phyloP scores from a whole-genome alignment of 2,329 filamentous ascomycete genomes.

The Fusarium vanettenii region DNA sequence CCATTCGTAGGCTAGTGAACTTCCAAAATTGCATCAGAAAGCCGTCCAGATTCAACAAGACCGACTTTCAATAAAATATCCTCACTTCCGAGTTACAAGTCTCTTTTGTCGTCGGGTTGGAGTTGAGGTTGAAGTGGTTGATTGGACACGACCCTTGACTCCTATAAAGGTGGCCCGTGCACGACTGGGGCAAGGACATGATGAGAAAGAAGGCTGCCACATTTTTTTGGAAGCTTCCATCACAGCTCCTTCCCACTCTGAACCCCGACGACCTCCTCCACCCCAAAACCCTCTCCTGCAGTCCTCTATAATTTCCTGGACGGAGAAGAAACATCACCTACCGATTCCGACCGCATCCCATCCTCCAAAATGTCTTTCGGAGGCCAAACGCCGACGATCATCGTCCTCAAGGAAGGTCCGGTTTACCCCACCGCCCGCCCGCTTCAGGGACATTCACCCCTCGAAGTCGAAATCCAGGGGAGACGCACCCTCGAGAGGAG shows the following conservation, averaged over 20 bases:
- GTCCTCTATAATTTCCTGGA: constrained; percentile 8
- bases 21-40: not conserved
- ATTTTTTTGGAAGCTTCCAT: constrained; percentile 62
- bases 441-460: constrained; percentile 35
- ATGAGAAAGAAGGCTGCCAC: constrained; percentile 56
- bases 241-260: constrained; percentile 49
- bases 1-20: not conserved
- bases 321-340: constrained; percentile 19
- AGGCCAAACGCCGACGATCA: constrained; percentile 96
- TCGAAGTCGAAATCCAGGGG: constrained; percentile 33
- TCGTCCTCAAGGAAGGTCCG: constrained; percentile 96
- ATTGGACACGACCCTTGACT: constrained; percentile 29
- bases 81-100: not conserved
- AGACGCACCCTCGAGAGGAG: constrained; percentile 18
- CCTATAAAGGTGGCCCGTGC: constrained; percentile 43
- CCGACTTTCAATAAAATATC: not conserved
- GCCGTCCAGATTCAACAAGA: not conserved
- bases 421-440: constrained; percentile 56
- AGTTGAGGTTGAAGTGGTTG: not conserved
- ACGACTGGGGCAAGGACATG: constrained; percentile 41
- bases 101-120: not conserved
- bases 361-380: constrained; percentile 85
- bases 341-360: constrained; percentile 13
- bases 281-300: constrained; percentile 24
- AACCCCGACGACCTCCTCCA: constrained; percentile 41